phyloP scores from a whole-genome alignment of 2,329 filamentous ascomycete species.

The Aspergillus pseudoterreus region DNA sequence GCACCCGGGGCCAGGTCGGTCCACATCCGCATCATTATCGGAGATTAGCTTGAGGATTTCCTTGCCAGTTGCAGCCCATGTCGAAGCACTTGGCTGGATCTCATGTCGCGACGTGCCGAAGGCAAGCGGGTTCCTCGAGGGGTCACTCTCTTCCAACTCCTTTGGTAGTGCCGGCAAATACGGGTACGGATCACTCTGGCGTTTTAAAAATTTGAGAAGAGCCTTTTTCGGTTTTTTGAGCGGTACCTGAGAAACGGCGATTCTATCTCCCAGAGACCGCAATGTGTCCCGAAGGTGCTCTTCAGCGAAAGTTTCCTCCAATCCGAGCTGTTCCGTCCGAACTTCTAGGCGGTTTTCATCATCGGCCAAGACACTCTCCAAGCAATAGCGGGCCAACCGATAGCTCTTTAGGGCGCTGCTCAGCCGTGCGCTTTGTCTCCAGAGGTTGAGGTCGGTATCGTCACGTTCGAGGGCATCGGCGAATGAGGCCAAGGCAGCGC shows the following conservation, averaged over 20 bases:
- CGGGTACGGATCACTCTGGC: constrained; percentile 53
- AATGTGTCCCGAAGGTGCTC: constrained; percentile 51
- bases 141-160: constrained; percentile 26
- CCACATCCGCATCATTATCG: constrained; percentile 35
- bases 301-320: constrained; percentile 53
- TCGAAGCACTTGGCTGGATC: constrained; percentile 29
- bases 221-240: constrained; percentile 49
- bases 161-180: constrained; percentile 38
- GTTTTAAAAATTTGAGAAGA: constrained; percentile 51
- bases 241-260: constrained; percentile 52
- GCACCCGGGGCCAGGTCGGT: constrained; percentile 31
- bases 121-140: constrained; percentile 32
- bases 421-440: constrained; percentile 59
- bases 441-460: constrained; percentile 61
- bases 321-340: constrained; percentile 54
- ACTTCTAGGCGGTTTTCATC: constrained; percentile 56
- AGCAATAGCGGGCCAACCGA: constrained; percentile 58
- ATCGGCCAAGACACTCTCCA: constrained; percentile 61
- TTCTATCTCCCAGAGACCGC: constrained; percentile 49
- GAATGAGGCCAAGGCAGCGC: constrained; percentile 50
- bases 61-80: constrained; percentile 49
- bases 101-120: constrained; percentile 37
- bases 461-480: constrained; percentile 62
- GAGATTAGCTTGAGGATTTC: constrained; percentile 44
- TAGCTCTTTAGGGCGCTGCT: constrained; percentile 55